These are phyloP conservation scores for Blakeslea trispora DNA, from an alignment of 371 early-diverging fungal species.

Conservation along the genomic window DNA sequence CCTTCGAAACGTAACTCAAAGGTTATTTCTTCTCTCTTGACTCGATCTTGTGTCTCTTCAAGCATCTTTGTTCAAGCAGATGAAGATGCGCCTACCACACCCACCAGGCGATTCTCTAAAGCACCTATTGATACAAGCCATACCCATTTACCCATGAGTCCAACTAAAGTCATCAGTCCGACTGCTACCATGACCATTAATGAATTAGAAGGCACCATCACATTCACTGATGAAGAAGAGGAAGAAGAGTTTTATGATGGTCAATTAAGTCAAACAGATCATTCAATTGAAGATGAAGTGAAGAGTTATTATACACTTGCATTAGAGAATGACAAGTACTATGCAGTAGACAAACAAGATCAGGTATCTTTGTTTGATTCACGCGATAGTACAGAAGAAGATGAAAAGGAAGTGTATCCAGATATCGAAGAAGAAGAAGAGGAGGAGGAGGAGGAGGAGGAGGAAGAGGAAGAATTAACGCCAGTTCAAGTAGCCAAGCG, in stretches of 20 bases:
- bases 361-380: too few relatives aligned
- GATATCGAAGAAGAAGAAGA: constrained; percentile 1
- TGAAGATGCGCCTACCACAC: constrained; percentile 1
- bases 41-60: constrained; percentile 40
- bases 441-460: constrained; percentile 8
- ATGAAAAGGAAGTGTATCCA: constrained; percentile 11
- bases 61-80: constrained; percentile 40
- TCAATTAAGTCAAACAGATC: neutral
- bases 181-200: neutral
- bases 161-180: too few relatives aligned
- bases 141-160: neutral
- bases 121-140: neutral
- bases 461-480: constrained; percentile 10
- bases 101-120: neutral
- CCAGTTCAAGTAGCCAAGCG: constrained; percentile 22
- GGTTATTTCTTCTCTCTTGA: constrained; percentile 33
- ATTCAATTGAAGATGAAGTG: neutral
- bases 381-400: neutral
- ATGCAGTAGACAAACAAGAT: neutral
- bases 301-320: neutral
- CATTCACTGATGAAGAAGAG: neutral
- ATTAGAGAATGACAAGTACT: neutral
- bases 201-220: neutral
- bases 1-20: constrained; percentile 24
- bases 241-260: neutral